phyloP scores from a whole-genome alignment of 2,329 filamentous ascomycete species.

The Aspergillus terreus region DNA sequence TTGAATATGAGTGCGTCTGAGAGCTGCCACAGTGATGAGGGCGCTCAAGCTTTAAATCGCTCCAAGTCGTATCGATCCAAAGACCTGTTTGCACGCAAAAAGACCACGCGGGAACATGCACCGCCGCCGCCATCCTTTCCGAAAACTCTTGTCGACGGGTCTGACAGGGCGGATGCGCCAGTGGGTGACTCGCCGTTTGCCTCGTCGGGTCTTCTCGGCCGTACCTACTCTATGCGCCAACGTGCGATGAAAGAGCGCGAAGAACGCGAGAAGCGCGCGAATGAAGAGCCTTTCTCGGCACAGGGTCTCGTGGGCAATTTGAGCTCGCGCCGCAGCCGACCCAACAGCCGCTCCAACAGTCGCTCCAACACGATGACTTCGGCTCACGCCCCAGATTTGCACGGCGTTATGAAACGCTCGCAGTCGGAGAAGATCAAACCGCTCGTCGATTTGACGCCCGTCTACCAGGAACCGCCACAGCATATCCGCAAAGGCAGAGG shows the following conservation, averaged over 20 bases:
- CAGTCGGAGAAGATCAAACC: conserved; percentile 54
- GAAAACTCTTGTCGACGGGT: conserved; percentile 24
- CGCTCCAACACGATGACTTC: conserved; percentile 34
- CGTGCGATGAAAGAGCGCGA: conserved; percentile 39
- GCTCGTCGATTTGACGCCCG: conserved; percentile 64
- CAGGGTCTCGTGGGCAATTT: conserved; percentile 50
- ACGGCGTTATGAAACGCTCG: conserved; percentile 40
- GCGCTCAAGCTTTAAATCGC: conserved; percentile 22
- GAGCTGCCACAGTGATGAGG: conserved; percentile 29
- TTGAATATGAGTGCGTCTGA: conserved; percentile 60
- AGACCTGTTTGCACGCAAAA: conserved; percentile 25
- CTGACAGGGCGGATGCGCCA: conserved; percentile 14
- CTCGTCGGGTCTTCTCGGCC: conserved; percentile 35
- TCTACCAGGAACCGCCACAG: conserved; percentile 59
- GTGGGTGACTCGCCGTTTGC: conserved; percentile 32
- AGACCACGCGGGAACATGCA: conserved; percentile 24
- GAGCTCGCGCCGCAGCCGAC: conserved; percentile 37
- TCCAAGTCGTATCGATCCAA: conserved; percentile 12
- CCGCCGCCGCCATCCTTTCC: conserved; percentile 29
- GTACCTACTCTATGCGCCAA: conserved; percentile 38
- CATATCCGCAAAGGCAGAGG: conserved; percentile 33
- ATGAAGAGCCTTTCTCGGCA: conserved; percentile 46
- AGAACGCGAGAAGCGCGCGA: conserved; percentile 24
- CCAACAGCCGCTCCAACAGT: conserved; percentile 26
- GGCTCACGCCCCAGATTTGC: conserved; percentile 18